A percentile compares a stretch with the other conserved stretches of the same genome.
These are phyloP conservation scores for Diaporthe ilicicola DNA, from an alignment of 2,329 filamentous ascomycete genomes.

Conservation along the genomic window DNA sequence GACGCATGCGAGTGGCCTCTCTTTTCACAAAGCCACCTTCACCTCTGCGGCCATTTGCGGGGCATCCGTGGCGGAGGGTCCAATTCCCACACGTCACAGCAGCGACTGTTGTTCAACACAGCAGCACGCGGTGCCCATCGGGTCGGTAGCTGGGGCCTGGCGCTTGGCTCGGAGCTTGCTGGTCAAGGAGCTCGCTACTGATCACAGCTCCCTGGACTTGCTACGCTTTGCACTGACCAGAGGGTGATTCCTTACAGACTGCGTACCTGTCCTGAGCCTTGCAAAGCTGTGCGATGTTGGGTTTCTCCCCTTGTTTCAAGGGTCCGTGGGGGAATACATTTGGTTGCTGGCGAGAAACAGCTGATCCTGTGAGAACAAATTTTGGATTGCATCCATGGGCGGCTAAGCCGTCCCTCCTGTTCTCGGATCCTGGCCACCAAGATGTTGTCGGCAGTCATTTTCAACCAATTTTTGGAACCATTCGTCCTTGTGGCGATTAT, in stretches of 20 bases:
- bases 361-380: conserved; percentile 6
- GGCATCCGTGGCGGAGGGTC: conserved; percentile 25
- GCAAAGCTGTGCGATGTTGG: conserved; percentile 27
- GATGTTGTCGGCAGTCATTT: conserved; percentile 1
- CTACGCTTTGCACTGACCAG: background rate
- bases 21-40: background rate
- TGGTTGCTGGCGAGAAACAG: conserved; percentile 20
- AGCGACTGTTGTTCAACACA: conserved; percentile 22
- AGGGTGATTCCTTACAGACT: conserved; percentile 18
- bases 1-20: conserved; percentile 19
- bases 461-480: conserved; percentile 10
- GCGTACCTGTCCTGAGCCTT: conserved; percentile 13
- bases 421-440: conserved; percentile 14
- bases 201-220: conserved; percentile 10
- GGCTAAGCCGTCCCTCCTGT: background rate
- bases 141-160: conserved; percentile 28
- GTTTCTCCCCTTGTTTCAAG: conserved; percentile 16
- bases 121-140: conserved; percentile 26
- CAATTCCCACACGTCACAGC: conserved; percentile 20
- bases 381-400: background rate
- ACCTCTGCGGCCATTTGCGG: conserved; percentile 23
- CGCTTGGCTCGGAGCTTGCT: conserved; percentile 10
- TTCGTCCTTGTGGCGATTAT: background rate
- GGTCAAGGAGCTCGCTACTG: conserved; percentile 20
- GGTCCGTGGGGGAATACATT: conserved; percentile 16